Evolutionary conservation across 192 early-diverging fungal species (phyloP).

Genomic region (Mortierella antarctica): DNA sequence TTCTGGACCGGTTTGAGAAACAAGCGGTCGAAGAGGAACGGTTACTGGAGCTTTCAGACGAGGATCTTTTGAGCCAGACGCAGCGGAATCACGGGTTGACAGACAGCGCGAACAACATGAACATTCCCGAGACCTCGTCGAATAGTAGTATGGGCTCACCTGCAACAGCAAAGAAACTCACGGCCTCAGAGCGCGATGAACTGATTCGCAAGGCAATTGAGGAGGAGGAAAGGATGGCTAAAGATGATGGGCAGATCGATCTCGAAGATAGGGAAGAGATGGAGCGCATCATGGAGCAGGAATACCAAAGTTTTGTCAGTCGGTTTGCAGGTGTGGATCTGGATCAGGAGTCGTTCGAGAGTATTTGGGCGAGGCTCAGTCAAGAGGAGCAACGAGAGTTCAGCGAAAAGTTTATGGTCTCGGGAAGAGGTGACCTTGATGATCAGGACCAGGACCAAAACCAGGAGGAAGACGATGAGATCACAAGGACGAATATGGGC

Average conservation of each 20-base stretch:
- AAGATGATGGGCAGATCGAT: not conserved
- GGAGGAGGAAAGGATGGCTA: conserved; percentile 14
- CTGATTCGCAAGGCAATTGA: conserved; percentile 39
- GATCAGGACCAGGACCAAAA: conserved; percentile 1
- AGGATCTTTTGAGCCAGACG: conserved; percentile 23
- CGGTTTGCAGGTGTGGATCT: conserved; percentile 61
- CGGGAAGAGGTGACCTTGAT: conserved; percentile 2
- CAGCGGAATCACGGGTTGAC: not conserved
- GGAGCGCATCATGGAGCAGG: conserved; percentile 13
- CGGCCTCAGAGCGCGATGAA: conserved; percentile 29
- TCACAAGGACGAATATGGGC: not conserved
- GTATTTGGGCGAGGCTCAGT: conserved; percentile 61
- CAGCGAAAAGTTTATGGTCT: conserved; percentile 50
- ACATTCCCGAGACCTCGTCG: not conserved
- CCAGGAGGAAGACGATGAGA: not conserved
- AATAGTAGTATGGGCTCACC: not conserved
- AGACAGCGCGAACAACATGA: not conserved
- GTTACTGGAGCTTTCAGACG: conserved; percentile 40
- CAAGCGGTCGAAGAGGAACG: conserved; percentile 36
- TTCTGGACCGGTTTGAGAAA: conserved; percentile 62
- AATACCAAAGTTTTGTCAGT: conserved; percentile 53
- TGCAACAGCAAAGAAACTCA: conserved; percentile 12
- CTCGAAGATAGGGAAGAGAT: conserved; percentile 16
- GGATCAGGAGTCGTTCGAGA: conserved; percentile 55
- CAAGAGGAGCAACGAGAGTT: conserved; percentile 62